Conservation (phyloP, 495 filamentous ascomycete genomes). For the Beverwykella pulmonaria region DNA sequence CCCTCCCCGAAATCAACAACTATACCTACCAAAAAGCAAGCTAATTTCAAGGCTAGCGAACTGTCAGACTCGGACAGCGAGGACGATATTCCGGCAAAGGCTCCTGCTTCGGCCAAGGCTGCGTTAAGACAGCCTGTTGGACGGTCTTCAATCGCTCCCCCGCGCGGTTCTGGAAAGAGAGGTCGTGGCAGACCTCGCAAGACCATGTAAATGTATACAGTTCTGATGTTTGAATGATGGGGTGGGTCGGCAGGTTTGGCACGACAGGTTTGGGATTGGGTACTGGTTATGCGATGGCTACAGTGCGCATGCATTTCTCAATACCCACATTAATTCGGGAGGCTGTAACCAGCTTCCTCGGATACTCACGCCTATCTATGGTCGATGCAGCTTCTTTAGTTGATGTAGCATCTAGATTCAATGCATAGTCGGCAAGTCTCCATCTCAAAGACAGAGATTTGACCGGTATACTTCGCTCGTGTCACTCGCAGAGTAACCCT, state of each 20-base stretch:
- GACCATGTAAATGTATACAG: slow-evolving; percentile 6
- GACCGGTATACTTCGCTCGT: too few species aligned
- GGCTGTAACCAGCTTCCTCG: too few species aligned
- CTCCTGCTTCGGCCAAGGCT: slow-evolving; percentile 5
- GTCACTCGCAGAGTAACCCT: too few species aligned
- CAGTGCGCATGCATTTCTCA: too few species aligned
- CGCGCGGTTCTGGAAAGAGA: slow-evolving; percentile 13
- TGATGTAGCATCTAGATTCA: too few species aligned
- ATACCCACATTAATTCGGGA: too few species aligned
- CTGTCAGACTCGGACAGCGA: slow-evolving; percentile 26
- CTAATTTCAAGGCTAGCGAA: background rate
- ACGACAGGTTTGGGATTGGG: background rate
- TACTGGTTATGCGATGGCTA: background rate
- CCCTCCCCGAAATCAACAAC: slow-evolving; percentile 6
- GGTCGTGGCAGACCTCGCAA: slow-evolving; percentile 19
- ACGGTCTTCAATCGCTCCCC: background rate
- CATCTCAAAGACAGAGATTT: too few species aligned
- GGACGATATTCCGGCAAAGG: slow-evolving; percentile 31
- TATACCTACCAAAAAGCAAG: background rate
- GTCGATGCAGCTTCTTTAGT: too few species aligned
- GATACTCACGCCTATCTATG: too few species aligned
- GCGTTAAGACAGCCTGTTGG: background rate
- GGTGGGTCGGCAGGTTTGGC: background rate
- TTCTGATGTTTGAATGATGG: background rate
- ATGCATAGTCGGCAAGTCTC: too few species aligned